These are phyloP conservation scores for Verticillium nubilum DNA, from an alignment of 2,329 filamentous ascomycete genomes.

Conservation along the genomic window DNA sequence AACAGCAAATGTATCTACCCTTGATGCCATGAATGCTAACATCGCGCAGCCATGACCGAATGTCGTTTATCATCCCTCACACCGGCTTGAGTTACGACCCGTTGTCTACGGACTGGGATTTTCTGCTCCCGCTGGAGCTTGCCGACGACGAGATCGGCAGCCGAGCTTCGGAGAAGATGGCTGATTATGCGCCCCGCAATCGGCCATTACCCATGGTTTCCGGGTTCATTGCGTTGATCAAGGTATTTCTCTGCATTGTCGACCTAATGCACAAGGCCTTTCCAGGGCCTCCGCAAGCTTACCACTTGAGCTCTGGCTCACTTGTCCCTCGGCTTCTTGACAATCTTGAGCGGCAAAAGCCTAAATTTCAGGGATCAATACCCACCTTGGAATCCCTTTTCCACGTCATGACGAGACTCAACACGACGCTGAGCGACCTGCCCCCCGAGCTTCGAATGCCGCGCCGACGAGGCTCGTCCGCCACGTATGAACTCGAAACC, in stretches of 20 bases:
- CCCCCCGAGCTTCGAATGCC: neutral
- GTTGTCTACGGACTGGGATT: slow-evolving; percentile 15
- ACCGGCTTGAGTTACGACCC: slow-evolving; percentile 15
- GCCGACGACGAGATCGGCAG: slow-evolving; percentile 8
- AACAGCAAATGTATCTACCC: neutral
- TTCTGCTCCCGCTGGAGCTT: slow-evolving; percentile 13
- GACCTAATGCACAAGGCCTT: slow-evolving; percentile 9
- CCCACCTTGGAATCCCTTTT: neutral
- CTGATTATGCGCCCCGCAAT: neutral
- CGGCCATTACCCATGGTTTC: slow-evolving; percentile 8
- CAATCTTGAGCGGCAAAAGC: neutral
- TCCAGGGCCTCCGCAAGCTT: slow-evolving; percentile 5
- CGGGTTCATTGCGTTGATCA: slow-evolving; percentile 15
- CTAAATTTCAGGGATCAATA: neutral
- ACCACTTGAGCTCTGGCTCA: neutral
- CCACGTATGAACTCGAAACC: neutral
- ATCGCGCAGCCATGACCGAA: slow-evolving; percentile 11
- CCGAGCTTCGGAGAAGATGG: neutral
- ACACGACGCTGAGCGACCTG: neutral
- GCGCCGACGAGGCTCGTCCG: neutral
- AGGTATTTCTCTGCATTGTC: slow-evolving; percentile 13
- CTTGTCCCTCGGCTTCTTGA: neutral
- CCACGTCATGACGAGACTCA: neutral
- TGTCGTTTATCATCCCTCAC: slow-evolving; percentile 12
- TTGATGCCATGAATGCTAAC: too few species aligned